Evolutionary conservation across 768 basidiomycete genomes (phyloP).

Genomic region (Albatrellus ellisii): DNA sequence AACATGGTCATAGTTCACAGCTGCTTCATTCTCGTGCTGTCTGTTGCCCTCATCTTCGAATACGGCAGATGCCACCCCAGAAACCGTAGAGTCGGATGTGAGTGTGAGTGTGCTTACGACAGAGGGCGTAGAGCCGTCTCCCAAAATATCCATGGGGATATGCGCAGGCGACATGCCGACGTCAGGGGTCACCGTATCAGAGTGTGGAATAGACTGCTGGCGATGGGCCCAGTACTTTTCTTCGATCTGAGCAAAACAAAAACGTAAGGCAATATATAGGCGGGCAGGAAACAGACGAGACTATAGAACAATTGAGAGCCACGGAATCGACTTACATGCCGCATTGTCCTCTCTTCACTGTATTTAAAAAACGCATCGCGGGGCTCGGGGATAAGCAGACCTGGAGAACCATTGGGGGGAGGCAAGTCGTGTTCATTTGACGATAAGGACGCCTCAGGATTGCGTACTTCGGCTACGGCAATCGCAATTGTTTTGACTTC

Average conservation of each 20-base stretch:
- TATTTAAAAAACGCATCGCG: constrained; percentile 74
- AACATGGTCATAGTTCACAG: not conserved
- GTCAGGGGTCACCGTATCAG: constrained; percentile 23
- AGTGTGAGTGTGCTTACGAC: not conserved
- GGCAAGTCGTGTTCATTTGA: too few relatives aligned
- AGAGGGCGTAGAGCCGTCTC: not conserved
- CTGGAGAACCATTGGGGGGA: constrained; percentile 11
- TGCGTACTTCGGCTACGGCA: too few relatives aligned
- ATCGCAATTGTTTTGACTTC: too few relatives aligned
- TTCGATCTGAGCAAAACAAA: constrained; percentile 40
- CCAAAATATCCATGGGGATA: constrained; percentile 4
- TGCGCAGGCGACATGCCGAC: constrained; percentile 15
- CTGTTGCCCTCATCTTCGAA: not conserved
- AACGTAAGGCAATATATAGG: constrained; percentile 1
- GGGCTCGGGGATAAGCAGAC: constrained; percentile 31
- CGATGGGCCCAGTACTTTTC: constrained; percentile 61
- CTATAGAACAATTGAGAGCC: not conserved
- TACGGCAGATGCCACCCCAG: not conserved
- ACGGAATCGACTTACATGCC: constrained; percentile 39
- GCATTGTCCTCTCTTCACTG: constrained; percentile 61
- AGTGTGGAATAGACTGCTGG: constrained; percentile 38
- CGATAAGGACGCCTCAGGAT: too few relatives aligned
- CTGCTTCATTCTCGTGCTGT: not conserved
- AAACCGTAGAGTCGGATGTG: not conserved
- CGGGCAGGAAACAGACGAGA: not conserved